phyloP scores from a whole-genome alignment of 257 asterid genomes.

The Solanum infundibuliforme region DNA sequence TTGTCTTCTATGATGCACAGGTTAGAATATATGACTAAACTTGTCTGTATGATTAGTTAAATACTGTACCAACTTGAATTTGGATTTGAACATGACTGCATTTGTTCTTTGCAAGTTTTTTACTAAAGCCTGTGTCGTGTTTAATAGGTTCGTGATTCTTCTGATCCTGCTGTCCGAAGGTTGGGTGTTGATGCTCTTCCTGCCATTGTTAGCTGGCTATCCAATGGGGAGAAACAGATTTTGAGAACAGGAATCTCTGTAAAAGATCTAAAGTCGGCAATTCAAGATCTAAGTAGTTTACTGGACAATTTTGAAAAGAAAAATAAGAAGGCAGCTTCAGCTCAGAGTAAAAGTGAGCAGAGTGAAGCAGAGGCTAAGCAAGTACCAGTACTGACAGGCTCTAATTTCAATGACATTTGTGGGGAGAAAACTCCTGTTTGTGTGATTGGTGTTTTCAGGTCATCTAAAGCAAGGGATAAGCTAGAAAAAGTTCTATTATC shows the following conservation, averaged over 20 bases:
- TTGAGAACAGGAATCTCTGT: slow-evolving; percentile 64
- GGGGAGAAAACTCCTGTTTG: slow-evolving; percentile 71
- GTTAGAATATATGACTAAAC: slow-evolving; percentile 11
- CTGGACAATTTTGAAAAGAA: slow-evolving; percentile 65
- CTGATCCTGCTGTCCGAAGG: slow-evolving; percentile 43
- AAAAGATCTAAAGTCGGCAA: slow-evolving; percentile 60
- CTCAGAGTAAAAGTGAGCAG: slow-evolving; percentile 17
- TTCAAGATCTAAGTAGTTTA: slow-evolving; percentile 61
- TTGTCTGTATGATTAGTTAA: neutral
- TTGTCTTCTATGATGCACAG: slow-evolving; percentile 68
- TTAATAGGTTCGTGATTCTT: slow-evolving; percentile 51
- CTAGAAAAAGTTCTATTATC: slow-evolving; percentile 50
- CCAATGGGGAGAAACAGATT: slow-evolving; percentile 70
- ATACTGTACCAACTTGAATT: neutral
- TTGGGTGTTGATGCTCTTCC: slow-evolving; percentile 77
- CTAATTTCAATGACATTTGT: slow-evolving; percentile 58
- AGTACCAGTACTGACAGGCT: slow-evolving; percentile 50
- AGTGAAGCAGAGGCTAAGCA: slow-evolving; percentile 26
- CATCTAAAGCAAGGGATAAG: slow-evolving; percentile 45
- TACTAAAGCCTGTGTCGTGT: neutral
- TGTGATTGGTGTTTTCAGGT: slow-evolving; percentile 67
- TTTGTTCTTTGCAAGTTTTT: neutral
- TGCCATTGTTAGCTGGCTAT: slow-evolving; percentile 71
- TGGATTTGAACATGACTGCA: neutral
- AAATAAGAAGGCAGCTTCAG: slow-evolving; percentile 56